phyloP scores from a whole-genome alignment of 2,329 filamentous ascomycete genomes.

The Cladosporium sp. region DNA sequence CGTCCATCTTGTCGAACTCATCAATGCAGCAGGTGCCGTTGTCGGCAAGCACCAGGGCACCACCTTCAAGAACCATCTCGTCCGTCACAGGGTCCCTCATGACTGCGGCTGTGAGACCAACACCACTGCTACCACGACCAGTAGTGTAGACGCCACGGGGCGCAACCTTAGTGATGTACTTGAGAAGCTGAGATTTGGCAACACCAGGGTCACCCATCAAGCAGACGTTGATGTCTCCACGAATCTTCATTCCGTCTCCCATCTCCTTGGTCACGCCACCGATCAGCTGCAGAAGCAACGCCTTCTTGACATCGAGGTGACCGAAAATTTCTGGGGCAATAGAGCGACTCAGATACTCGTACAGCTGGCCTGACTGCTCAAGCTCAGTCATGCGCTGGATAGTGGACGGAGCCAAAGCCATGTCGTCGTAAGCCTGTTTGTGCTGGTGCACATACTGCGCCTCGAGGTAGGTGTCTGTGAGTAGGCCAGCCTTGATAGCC shows the following conservation, averaged over 20 bases:
- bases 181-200: constrained; percentile 95
- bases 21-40: constrained; percentile 86
- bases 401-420: constrained; percentile 77
- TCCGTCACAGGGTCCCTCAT: constrained; percentile 84
- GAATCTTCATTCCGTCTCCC: constrained; percentile 97
- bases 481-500: constrained; percentile 90
- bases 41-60: constrained; percentile 76
- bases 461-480: constrained; percentile 96
- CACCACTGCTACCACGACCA: constrained; percentile 77
- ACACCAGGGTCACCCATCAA: constrained; percentile 99
- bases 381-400: constrained; percentile 84
- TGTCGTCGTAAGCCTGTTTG: constrained; percentile 96
- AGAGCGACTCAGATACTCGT: constrained; percentile 91
- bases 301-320: constrained; percentile 97
- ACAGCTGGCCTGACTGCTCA: constrained; percentile 83
- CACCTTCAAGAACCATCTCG: constrained; percentile 81
- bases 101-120: constrained; percentile 79
- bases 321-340: constrained; percentile 98
- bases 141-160: constrained; percentile 87
- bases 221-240: constrained; percentile 98
- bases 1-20: constrained; percentile 89
- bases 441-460: constrained; percentile 92
- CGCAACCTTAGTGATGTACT: constrained; percentile 98
- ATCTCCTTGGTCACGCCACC: constrained; percentile 96
- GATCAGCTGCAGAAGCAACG: constrained; percentile 89